Evolutionary conservation across 1,284 basidiomycete species (phyloP), one percentile per base, ranked within the genome.

Genomic region (Sanghuangporus baumii): DNA sequence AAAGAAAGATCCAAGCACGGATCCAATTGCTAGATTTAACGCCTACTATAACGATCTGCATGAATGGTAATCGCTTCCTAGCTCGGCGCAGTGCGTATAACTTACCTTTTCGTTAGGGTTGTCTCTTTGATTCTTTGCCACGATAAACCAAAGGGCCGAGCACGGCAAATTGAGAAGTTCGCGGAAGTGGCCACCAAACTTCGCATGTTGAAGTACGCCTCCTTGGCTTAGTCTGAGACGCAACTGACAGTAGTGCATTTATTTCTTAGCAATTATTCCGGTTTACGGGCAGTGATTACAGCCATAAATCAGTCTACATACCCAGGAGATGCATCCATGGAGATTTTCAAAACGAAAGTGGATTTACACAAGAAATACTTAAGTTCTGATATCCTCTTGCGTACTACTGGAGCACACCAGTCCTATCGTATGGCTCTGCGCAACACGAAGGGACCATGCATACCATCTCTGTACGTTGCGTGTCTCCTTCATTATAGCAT

Each of bases 401-500:
- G 88, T 66, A 84, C 86, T 56, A 81, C 82, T 57, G 81, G 89
- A 7, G 85, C 88, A 34, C 89, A 92, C 74, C 82, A 88, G 66
- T 84, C 89, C 38, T 93, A 93, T 74, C 86, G 91, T 26, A 78
- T 92, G 73, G 90, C 91, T 2, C 73, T 93, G 57, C 79, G 85
- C 66, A 91, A 91, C 69, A 88, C 89, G 1, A 89, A 87, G 72
- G 91, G 91, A 12, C 83, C 88, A 38, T 90, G 88, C 66, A 91
- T 93, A 65, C 90, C 90, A 65, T 89, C 90, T 31, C 74, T 92
- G 90, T 92, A 70, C 72, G 82, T 78, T 37, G 23, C 6, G 2
- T 54, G 57, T 48, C 23, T 62, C 63, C 48, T 67, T 51, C n/a
- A n/a, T 61, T 38, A n/a, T 18, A n/a, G 7, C 20, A 18, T 46